Base-by-base conservation (phyloP, 2,329 filamentous ascomycete genomes). In the Bipolaris zeicola region DNA sequence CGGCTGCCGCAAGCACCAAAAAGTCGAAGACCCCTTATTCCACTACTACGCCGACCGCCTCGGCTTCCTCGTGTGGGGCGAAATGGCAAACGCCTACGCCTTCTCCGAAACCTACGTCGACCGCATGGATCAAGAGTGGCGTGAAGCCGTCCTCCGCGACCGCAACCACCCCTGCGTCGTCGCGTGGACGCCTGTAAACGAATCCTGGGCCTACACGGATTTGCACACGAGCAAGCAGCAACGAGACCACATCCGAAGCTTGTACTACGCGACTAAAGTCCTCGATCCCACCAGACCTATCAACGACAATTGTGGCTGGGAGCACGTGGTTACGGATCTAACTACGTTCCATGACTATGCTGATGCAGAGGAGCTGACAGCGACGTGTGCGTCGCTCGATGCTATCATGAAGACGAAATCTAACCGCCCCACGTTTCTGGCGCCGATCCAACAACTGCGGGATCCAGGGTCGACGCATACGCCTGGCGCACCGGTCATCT, bases 261-360 rank as follows among this genome's bases (percentile, higher is more conserved):
- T 89, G 1, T 89, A 89, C 68, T 85, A 86, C 64, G 69, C 83
- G 55, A 89, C 87, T 8, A 89, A 88, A 80, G 80, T 80, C 0
- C 78, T 89, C 1, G 87, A 90, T 61, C 80, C 84, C 1, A 88
- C 83, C 0, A 77, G 87, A 5, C 86, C 86, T 14, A 80, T 90
- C 66, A 90, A 89, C 66, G 87, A 89, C 71, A 89, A 90, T 72
- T 89, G 87, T 62, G 87, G 87, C 33, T 89, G 87, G 87, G 86
- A 89, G 66, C 87, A 89, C 60, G 86, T 89, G 5, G 64, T 79
- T 10, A 87, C 84, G 0, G 87, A 89, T 62, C 75, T 89, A 2
- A 85, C 83, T 22, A 89, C 87, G 0, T 90, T 87, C 77, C 87
- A 89, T 69, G 87, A 89, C 71, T 90, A 89, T 68, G 78, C 80